A percentile compares a stretch with the other conserved stretches of the same genome.
Evolutionary conservation across 805 yeast genomes (phyloP).

Genomic region (Maudiozyma bulderi): DNA sequence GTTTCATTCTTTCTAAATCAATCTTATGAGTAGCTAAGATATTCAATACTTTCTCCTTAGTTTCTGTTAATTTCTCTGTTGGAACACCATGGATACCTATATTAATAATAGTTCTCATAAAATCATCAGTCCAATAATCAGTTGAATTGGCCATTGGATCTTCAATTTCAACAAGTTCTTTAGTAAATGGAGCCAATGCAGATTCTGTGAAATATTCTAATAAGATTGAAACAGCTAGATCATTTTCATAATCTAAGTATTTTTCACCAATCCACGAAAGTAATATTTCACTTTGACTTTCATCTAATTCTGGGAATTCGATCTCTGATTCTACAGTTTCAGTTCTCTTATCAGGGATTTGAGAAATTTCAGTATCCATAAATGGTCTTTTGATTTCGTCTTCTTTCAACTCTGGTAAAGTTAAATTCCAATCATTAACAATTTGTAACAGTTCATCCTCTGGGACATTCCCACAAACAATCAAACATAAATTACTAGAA

Average conservation of each 20-base stretch:
- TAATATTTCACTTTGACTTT: constrained; percentile 64
- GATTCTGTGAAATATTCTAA: constrained; percentile 68
- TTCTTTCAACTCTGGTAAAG: constrained; percentile 34
- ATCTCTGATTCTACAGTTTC: constrained; percentile 40
- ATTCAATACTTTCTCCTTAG: constrained; percentile 42
- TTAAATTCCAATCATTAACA: constrained; percentile 53
- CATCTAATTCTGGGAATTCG: constrained; percentile 85
- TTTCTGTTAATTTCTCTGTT: constrained; percentile 44
- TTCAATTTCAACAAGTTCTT: constrained; percentile 65
- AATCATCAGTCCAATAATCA: constrained; percentile 67
- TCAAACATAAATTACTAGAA: constrained; percentile 74
- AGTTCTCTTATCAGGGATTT: constrained; percentile 36
- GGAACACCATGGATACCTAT: constrained; percentile 66
- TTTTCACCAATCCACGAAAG: constrained; percentile 80
- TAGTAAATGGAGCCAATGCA: constrained; percentile 66
- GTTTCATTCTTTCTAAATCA: constrained; percentile 57
- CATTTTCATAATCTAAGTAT: constrained; percentile 39
- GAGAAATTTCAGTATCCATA: constrained; percentile 47
- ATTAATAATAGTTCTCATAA: constrained; percentile 48
- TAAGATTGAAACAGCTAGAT: constrained; percentile 62
- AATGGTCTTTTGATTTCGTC: constrained; percentile 55
- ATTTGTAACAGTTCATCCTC: constrained; percentile 56
- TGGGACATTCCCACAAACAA: constrained; percentile 79
- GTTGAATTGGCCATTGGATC: constrained; percentile 72
- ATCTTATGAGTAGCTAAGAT: constrained; percentile 50